These are phyloP conservation scores for Nannizzia gypsea DNA, from an alignment of 2,329 filamentous ascomycete genomes.

Conservation along the genomic window DNA sequence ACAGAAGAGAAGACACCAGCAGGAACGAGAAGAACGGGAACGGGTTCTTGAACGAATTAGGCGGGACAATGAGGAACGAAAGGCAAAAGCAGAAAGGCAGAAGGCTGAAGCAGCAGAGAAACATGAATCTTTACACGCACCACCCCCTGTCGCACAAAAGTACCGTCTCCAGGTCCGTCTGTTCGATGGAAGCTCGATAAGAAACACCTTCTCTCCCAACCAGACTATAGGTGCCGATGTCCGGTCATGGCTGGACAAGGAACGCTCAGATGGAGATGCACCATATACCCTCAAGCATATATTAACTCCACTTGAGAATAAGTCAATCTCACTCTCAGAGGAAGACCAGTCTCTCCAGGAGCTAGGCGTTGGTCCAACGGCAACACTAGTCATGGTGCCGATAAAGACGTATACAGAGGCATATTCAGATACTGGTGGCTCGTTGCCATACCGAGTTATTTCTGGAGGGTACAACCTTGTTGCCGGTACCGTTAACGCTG, in stretches of 20 bases:
- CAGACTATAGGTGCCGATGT: constrained; percentile 55
- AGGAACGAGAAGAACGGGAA: constrained; percentile 56
- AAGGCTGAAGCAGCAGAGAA: constrained; percentile 11
- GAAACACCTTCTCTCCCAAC: constrained; percentile 55
- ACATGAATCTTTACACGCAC: not conserved
- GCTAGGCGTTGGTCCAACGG: constrained; percentile 63
- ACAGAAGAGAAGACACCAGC: constrained; percentile 50
- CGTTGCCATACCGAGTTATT: constrained; percentile 33
- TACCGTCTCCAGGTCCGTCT: constrained; percentile 67
- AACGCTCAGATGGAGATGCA: constrained; percentile 42
- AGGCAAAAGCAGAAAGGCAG: constrained; percentile 40
- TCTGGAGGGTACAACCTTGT: constrained; percentile 32
- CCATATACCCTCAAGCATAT: constrained; percentile 81
- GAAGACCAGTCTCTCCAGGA: constrained; percentile 57
- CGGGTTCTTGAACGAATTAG: constrained; percentile 65
- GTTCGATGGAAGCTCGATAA: constrained; percentile 71
- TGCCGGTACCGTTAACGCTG: constrained; percentile 32
- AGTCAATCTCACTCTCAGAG: constrained; percentile 60
- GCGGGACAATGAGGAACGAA: constrained; percentile 60
- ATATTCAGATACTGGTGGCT: constrained; percentile 33
- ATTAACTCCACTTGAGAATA: constrained; percentile 64
- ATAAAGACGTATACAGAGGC: constrained; percentile 50
- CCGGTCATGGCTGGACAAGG: constrained; percentile 62
- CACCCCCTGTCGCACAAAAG: constrained; percentile 16
- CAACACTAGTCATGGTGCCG: constrained; percentile 71